These are phyloP conservation scores for Zygosaccharomyces sapae DNA, from an alignment of 1,139 yeast species.

Conservation along the genomic window DNA sequence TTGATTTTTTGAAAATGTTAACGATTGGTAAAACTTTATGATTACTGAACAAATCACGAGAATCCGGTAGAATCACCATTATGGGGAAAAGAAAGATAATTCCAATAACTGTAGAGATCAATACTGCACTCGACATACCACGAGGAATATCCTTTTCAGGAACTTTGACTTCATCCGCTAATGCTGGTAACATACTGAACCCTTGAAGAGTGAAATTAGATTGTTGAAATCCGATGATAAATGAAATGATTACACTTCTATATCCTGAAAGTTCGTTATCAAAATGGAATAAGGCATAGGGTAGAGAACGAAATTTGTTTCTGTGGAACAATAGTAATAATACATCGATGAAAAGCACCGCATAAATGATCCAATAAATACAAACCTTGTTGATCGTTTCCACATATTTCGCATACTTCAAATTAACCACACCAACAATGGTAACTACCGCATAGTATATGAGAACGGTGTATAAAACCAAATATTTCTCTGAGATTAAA, in stretches of 20 bases:
- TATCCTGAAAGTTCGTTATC: conserved; percentile 71
- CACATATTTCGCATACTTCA: conserved; percentile 53
- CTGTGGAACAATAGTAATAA: conserved; percentile 55
- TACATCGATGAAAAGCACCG: conserved; percentile 68
- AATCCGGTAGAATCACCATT: conserved; percentile 65
- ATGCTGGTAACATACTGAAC: conserved; percentile 74
- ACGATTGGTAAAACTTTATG: conserved; percentile 60
- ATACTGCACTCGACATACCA: conserved; percentile 64
- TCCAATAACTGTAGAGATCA: conserved; percentile 64
- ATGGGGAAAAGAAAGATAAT: conserved; percentile 68
- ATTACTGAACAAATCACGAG: conserved; percentile 51
- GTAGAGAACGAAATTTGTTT: conserved; percentile 54
- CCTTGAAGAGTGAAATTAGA: conserved; percentile 78
- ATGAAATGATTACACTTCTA: conserved; percentile 57
- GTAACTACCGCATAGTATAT: conserved; percentile 55
- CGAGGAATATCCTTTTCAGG: conserved; percentile 77
- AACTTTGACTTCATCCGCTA: conserved; percentile 74
- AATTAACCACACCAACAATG: conserved; percentile 58
- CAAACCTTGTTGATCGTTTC: conserved; percentile 63
- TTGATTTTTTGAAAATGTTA: conserved; percentile 61
- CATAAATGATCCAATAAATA: conserved; percentile 68
- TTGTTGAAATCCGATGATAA: conserved; percentile 70
- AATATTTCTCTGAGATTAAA: conserved; percentile 49
- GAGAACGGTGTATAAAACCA: conserved; percentile 47
- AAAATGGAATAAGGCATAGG: conserved; percentile 60